phyloP scores from a whole-genome alignment of 176 grass and related monocot genomes.

The Zoysia pacifica region DNA sequence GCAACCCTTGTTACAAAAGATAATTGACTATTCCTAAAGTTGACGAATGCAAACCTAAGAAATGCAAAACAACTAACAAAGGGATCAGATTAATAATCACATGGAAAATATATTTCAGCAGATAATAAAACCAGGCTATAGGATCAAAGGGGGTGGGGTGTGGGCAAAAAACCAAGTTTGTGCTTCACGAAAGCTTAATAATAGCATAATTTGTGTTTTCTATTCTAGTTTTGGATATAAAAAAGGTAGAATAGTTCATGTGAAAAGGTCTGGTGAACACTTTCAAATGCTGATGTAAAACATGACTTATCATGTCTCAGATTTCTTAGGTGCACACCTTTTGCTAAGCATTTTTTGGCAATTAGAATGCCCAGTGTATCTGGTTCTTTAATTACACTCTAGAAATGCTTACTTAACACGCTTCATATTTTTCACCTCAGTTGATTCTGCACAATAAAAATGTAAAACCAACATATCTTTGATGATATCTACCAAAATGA shows the following conservation, averaged over 20 bases:
- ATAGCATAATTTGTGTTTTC: too few relatives aligned
- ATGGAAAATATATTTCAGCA: neutral
- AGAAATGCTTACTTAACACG: neutral
- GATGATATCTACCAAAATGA: neutral
- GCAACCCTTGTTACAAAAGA: neutral
- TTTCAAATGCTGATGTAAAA: neutral
- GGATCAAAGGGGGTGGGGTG: neutral
- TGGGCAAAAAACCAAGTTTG: neutral
- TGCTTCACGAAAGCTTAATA: too few relatives aligned
- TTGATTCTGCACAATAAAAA: slow-evolving; percentile 2
- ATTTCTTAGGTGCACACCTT: neutral
- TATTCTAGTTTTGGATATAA: too few relatives aligned
- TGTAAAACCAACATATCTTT: slow-evolving; percentile 7
- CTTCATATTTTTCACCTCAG: neutral
- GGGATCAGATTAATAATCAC: neutral
- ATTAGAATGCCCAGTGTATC: neutral
- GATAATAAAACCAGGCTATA: neutral
- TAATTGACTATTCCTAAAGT: slow-evolving; percentile 6
- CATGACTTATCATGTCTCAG: neutral
- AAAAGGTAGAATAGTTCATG: neutral
- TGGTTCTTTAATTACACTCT: neutral
- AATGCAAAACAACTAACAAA: slow-evolving; percentile 11
- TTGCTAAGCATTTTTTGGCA: neutral
- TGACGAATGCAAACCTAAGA: neutral
- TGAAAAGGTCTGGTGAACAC: neutral